Evolutionary conservation across 192 early-diverging fungal species (phyloP), one percentile per base, ranked within the genome.

Genomic region (Backusella psychrophila): DNA sequence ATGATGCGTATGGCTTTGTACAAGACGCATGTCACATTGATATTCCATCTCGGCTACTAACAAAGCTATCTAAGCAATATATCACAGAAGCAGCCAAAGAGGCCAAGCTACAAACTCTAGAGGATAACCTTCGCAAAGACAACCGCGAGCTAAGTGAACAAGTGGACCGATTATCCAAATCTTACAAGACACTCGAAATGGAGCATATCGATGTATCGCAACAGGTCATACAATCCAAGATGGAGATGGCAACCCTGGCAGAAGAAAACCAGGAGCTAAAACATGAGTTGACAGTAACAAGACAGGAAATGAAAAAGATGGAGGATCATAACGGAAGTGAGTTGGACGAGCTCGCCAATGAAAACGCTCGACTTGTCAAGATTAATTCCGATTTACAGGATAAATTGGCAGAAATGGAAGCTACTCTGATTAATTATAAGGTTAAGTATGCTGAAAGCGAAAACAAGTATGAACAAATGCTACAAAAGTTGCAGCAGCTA

Each of bases 181-280:
- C 86, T 31, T 83, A 94, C 71, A 85, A 94, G 71, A 72, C 80
- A 49, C 76, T 98, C 14, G 91, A 94, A 71, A 79, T 83, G 34
- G 94, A 95, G 75, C 93, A 95, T 78, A 82, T 90, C 19, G 84
- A 91, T 52, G 71, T 96, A 52, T 92, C 91, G 71, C 91, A 93
- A 78, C 75, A 85, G 66, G 81, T 92, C 17, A 86, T 95, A 52
- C 86, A 85, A 29, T 77, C 80, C 31, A 90, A 92, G 74, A 70
- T 92, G 69, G 85, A 88, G 12, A 78, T 82, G 77, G 88, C 89
- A 1, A 75, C 84, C 31, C 63, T 85, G 1, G 85, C 85, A 31
- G 88, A 89, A 26, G 81, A 84, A 5, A 87, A 89, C 44, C 84
- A 85, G 6, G 82, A 80, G 42, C 70, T 93, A n/a, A 76, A 85